A percentile compares a stretch with the other conserved stretches of the same genome.
Conservation (phyloP, 345 rosid genomes). For the Hevea brasiliensis region DNA sequence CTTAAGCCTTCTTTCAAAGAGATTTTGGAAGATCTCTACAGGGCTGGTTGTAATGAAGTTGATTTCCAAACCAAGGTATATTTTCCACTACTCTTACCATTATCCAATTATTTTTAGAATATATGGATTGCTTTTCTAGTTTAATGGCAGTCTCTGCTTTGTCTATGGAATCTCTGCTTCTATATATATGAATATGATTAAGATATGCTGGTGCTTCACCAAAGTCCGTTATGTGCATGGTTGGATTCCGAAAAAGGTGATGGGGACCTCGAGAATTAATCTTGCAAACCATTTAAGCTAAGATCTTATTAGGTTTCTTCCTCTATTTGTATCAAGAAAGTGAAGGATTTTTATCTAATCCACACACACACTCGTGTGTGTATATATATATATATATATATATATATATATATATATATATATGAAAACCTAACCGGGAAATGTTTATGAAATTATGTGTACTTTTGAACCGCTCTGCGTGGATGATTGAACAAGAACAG, state of each 20-base stretch:
- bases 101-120: background rate
- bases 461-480: background rate
- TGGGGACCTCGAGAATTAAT: too few relatives aligned
- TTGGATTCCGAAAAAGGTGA: too few relatives aligned
- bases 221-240: too few relatives aligned
- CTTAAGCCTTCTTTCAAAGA: slow-evolving; percentile 59
- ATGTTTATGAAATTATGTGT: background rate
- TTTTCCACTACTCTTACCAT: background rate
- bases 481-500: background rate
- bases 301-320: too few relatives aligned
- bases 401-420: too few relatives aligned
- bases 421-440: too few relatives aligned
- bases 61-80: slow-evolving; percentile 75
- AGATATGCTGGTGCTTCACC: background rate
- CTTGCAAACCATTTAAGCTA: too few relatives aligned
- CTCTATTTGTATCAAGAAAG: too few relatives aligned
- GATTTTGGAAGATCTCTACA: slow-evolving; percentile 51
- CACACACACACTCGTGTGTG: too few relatives aligned
- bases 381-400: too few relatives aligned
- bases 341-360: too few relatives aligned
- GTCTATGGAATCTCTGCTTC: background rate
- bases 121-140: background rate
- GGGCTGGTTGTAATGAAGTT: slow-evolving; percentile 55
- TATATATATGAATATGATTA: too few relatives aligned
- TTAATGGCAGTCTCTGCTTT: background rate